Evolutionary conservation across 2,329 filamentous ascomycete genomes (phyloP), one percentile per base, ranked within the genome.

Genomic region (Aspergillus texensis): DNA sequence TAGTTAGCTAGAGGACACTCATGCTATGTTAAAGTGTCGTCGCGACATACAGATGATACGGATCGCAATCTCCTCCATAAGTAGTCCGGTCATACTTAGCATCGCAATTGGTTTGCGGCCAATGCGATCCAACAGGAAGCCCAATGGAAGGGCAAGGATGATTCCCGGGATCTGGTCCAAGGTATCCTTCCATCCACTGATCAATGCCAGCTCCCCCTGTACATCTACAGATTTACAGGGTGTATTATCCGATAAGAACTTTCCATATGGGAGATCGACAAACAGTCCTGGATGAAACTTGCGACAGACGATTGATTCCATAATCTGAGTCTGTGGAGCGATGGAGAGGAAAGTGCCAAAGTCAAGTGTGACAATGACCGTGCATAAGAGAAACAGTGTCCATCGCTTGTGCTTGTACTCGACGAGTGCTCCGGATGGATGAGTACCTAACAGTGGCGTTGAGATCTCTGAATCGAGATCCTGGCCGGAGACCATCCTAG

Each of bases 271-370:
- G 21, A 24, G 45, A 28, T 26, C 45, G 21, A 26, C 24, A 14
- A 48, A 48, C 5, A 28, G 45, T 24, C 12, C 56, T 6, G 64
- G 62, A 43, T 66, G 60, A 34, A 67, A 39, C 26, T 41, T 55
- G 21, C 57, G 63, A n/a, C 63, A 67, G 58, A 67, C 62, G 36
- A 65, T 61, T n/a, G 45, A 52, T 60, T 67, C 65, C 36, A 60
- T 57, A 10, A 65, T 58, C 50, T 63, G 60, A 12, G 60, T 61
- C 52, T 65, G 65, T 6, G 65, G 65, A n/a, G 65, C 63, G 24
- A 65, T 26, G 21, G 63, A 57, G 11, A 67, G 61, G 41, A 48
- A 63, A 32, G 16, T 50, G 8, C 63, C 65, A 45, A 67, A 61
- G 21, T 67, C 63, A 9, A 65, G 21, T 30, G 63, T 55, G 52